Conservation (phyloP, 495 filamentous ascomycete genomes). For the Hypoxylon trugodes region DNA sequence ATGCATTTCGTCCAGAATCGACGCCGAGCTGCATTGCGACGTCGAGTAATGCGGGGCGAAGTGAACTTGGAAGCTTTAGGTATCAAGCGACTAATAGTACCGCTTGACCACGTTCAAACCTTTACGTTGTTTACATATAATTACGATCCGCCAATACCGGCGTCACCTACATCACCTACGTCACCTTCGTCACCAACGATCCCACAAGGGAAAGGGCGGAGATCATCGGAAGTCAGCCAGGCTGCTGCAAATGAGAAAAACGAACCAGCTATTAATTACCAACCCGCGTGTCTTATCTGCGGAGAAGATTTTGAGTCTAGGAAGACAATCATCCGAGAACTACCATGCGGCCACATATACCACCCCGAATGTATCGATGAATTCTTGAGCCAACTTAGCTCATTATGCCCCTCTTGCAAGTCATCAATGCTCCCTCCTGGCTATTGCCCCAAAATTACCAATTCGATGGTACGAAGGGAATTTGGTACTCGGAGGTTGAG, state of each 20-base stretch:
- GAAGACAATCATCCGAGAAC: conserved; percentile 75
- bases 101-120: conserved; percentile 68
- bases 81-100: conserved; percentile 77
- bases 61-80: conserved; percentile 83
- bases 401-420: conserved; percentile 90
- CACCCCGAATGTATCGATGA: conserved; percentile 88
- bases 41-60: conserved; percentile 75
- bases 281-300: conserved; percentile 85
- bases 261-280: conserved; percentile 59
- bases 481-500: conserved; percentile 60
- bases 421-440: conserved; percentile 71
- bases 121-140: conserved; percentile 80
- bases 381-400: conserved; percentile 74
- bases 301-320: conserved; percentile 78
- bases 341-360: conserved; percentile 90
- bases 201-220: conserved; percentile 14
- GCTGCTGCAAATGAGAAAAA: conserved; percentile 26
- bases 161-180: conserved; percentile 25
- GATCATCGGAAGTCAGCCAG: conserved; percentile 33
- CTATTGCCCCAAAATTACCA: conserved; percentile 78
- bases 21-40: conserved; percentile 68
- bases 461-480: conserved; percentile 81
- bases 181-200: no score
- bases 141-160: conserved; percentile 48
- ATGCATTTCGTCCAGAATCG: conserved; percentile 80